Conservation (phyloP, 2,329 filamentous ascomycete genomes). For the Alternaria dauci region DNA sequence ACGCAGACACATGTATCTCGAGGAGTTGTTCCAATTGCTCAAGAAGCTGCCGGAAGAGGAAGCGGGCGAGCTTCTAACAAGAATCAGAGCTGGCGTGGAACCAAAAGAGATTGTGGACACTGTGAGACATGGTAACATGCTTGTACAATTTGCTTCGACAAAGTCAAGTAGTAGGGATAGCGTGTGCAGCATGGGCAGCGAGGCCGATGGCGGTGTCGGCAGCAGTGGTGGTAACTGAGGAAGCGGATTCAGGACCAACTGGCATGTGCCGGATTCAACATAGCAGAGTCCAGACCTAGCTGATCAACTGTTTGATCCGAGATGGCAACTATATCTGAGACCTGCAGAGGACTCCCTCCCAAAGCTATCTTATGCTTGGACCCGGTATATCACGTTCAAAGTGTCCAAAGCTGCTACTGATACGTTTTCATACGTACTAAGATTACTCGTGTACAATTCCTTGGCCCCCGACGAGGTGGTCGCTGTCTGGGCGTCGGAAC, state of each 20-base stretch:
- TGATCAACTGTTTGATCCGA: background rate
- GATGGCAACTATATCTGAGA: background rate
- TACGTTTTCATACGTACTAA: background rate
- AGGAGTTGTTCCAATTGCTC: constrained; percentile 24
- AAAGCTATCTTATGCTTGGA: background rate
- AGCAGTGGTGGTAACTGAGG: constrained; percentile 1
- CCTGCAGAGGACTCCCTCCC: background rate
- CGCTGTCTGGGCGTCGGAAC: background rate
- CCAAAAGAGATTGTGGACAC: constrained; percentile 25
- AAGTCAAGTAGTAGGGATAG: background rate
- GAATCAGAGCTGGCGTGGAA: constrained; percentile 26
- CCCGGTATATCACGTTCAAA: background rate
- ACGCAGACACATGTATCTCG: constrained; percentile 25
- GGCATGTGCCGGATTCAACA: background rate
- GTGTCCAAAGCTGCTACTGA: no score
- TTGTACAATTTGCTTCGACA: constrained; percentile 22
- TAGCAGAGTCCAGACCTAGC: background rate
- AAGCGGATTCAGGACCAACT: background rate
- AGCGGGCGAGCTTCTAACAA: constrained; percentile 16
- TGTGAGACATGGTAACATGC: constrained; percentile 26
- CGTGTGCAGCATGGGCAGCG: background rate
- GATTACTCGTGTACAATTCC: no score
- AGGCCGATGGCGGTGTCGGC: background rate
- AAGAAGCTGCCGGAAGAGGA: constrained; percentile 20
- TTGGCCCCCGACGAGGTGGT: background rate